Base-by-base conservation (phyloP, 129 eudicot genomes). In the Pseudognaphalium luteoalbum region DNA sequence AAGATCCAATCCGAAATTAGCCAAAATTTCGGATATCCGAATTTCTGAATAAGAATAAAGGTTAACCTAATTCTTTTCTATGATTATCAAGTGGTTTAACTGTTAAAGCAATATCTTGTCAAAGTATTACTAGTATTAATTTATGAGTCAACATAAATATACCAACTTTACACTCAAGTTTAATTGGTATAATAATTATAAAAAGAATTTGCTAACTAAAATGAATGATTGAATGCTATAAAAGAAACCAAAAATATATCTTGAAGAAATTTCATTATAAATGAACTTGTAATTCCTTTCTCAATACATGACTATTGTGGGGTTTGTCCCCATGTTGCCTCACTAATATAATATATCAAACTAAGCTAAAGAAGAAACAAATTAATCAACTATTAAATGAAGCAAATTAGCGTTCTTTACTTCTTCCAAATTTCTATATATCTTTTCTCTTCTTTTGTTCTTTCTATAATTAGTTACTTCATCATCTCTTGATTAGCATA, bases 311-410 rank as follows among this genome's bases (percentile, higher is more conserved):
- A 56, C 28, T 2, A 62, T 8, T 30, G 25, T 35, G 80, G 88
- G 88, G 75, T 81, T 84, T 78, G 63, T 77, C 85, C 88, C 83
- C 83, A 60, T 77, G 22, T 68, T 73, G 63, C 79, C 71, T 69
- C 79, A 51, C 42, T 76, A 32, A 56, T 65, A 33, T 30, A 14
- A 15, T 57, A 57, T 19, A 21, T 57, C 28, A 57, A n/a, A 57
- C 29, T 57, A 54, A 51, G 3, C 6, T 29, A 64, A 16, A 5
- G 33, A 65, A 47, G n/a, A n/a, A n/a, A n/a, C n/a, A 66, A 77
- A 72, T 9, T 17, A 76, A 76, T 71, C 59, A 39, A 19, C 28
- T 35, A 50, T 44, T 14, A 37, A 41, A 16, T 33, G 4, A 44
- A 44, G 14, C 52, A 25, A 39, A 35, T 7, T 28, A 29, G 12